Conservation (phyloP, 768 basidiomycete genomes). For the Clitopilus hobsonii region DNA sequence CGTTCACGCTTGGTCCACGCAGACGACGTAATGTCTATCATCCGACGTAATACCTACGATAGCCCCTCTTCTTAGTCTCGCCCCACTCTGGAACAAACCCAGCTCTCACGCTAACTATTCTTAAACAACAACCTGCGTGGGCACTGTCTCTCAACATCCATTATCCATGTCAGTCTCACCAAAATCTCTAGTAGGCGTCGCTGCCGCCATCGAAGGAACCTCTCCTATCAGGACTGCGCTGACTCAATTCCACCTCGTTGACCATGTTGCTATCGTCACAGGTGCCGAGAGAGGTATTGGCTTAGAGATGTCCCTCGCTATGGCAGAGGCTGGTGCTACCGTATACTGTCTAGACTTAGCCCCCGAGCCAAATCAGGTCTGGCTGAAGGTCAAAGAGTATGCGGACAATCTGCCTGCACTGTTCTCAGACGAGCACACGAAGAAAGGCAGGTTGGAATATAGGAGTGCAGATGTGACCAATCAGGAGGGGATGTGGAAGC, state of each 20-base stretch:
- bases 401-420: conserved; percentile 25
- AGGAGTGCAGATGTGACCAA: conserved; percentile 52
- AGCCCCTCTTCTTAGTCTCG: not conserved
- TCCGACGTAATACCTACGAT: not conserved
- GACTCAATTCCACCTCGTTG: conserved; percentile 36
- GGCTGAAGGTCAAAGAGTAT: conserved; percentile 41
- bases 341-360: conserved; percentile 65
- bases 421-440: conserved; percentile 7
- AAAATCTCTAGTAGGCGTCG: conserved; percentile 11
- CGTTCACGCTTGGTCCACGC: too few species aligned
- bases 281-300: conserved; percentile 60
- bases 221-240: conserved; percentile 10
- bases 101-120: not conserved
- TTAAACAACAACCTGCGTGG: not conserved
- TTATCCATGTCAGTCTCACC: not conserved
- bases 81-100: not conserved
- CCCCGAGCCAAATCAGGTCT: conserved; percentile 41
- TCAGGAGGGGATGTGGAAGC: conserved; percentile 42
- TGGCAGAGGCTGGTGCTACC: conserved; percentile 21
- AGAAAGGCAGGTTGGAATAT: conserved; percentile 39
- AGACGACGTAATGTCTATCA: not conserved
- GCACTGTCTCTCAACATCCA: not conserved
- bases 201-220: conserved; percentile 15
- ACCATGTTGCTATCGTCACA: conserved; percentile 45
- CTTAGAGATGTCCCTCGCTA: conserved; percentile 29